Evolutionary conservation across 257 asterid genomes (phyloP), one percentile per base, ranked within the genome.

Genomic region (Primulina eburnea): DNA sequence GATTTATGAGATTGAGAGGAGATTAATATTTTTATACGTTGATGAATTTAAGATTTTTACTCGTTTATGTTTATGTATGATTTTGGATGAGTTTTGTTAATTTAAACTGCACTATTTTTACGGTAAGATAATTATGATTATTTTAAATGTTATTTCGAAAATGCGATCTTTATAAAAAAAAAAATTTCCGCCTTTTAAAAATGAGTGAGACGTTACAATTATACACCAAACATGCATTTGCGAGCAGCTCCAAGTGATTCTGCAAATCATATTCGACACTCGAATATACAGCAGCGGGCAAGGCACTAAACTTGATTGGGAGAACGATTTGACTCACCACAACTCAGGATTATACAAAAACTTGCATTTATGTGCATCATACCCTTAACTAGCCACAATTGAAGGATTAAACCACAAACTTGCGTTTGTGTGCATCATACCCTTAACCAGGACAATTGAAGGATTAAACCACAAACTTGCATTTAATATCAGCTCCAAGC

Each of bases 291-390:
- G 53, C 7, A 17, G 20, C 14, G 57, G 57, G 21, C 21, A 37
- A 56, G 64, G n/a, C 35, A 30, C 52, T 21, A 47, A 60, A 50
- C 53, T 55, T 21, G 69, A 61, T 26, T 65, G 30, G 11, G 50
- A 43, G 47, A 58, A 47, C 29, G 28, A 63, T 67, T 60, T 71
- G 69, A 68, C 52, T 33, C 2, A 26, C 62, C 79, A 43, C 68
- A 55, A 24, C 12, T 52, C 60, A 16, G 59, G 33, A 14, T 29
- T 37, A 58, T 30, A 63, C 33, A 52, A 43, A 71, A 73, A 62
- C 40, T 61, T 29, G 73, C 53, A 68, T 28, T 65, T 64, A 76
- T 67, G 37, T 53, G 47, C 60, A 17, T 50, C 57, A 50, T 17
- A 50, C 1, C 8, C 57, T 50, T 50, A 50, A 17, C 8, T 50